These are phyloP conservation scores for Diaporthe sp. DNA, from an alignment of 2,329 filamentous ascomycete species.

Conservation along the genomic window DNA sequence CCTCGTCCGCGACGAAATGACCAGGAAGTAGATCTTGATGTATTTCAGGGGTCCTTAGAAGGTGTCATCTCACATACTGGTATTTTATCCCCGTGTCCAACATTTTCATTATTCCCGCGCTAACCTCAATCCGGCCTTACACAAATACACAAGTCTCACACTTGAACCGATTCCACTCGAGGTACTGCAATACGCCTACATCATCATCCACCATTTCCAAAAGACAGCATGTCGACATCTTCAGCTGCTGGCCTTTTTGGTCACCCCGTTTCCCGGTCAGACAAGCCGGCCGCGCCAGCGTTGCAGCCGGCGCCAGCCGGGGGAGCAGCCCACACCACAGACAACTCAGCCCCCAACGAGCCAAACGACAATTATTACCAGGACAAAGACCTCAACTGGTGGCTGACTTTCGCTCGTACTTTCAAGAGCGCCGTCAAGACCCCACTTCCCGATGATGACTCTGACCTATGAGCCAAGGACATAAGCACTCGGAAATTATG, in stretches of 20 bases:
- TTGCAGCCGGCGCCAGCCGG: too few species aligned
- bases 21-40: background rate
- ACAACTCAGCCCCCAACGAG: background rate
- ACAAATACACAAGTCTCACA: background rate
- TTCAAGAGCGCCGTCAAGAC: conserved; percentile 20
- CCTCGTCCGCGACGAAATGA: background rate
- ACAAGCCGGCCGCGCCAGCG: background rate
- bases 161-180: background rate
- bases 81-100: background rate
- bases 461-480: background rate
- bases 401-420: conserved; percentile 2
- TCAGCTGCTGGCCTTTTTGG: background rate
- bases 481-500: background rate
- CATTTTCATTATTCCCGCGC: background rate
- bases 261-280: background rate
- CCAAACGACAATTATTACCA: background rate
- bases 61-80: too few species aligned
- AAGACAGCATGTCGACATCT: background rate
- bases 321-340: too few species aligned
- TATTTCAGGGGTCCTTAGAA: background rate
- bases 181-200: background rate
- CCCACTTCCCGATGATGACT: background rate
- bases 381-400: conserved; percentile 24
- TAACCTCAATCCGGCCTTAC: background rate
- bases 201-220: background rate